Percentiles rank a stretch among this genome's conserved stretches.
Conservation (phyloP, 2,329 filamentous ascomycete species). For the Rosellinia necatrix region DNA sequence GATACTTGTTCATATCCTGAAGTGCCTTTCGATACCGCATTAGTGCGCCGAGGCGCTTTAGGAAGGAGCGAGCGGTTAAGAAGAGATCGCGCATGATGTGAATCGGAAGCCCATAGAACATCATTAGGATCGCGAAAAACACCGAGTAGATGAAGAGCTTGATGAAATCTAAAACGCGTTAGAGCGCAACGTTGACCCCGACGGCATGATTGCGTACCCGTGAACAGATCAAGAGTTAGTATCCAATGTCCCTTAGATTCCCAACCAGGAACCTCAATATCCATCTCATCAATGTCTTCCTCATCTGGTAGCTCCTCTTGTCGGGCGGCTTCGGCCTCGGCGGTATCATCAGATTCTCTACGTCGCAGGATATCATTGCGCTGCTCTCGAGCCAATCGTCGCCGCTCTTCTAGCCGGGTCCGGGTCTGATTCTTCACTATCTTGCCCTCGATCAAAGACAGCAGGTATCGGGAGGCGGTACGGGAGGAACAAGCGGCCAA, state of each 20-base stretch:
- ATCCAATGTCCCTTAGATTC: slow-evolving; percentile 94
- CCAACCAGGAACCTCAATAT: slow-evolving; percentile 95
- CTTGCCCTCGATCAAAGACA: slow-evolving; percentile 77
- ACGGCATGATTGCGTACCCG: slow-evolving; percentile 58
- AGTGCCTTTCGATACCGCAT: slow-evolving; percentile 90
- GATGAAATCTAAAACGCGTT: slow-evolving; percentile 69
- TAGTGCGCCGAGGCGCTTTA: slow-evolving; percentile 86
- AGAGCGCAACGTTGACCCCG: slow-evolving; percentile 7
- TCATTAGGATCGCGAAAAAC: slow-evolving; percentile 92
- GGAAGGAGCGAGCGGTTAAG: slow-evolving; percentile 88
- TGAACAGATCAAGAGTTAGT: slow-evolving; percentile 82
- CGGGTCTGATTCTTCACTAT: slow-evolving; percentile 76
- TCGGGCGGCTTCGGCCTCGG: slow-evolving; percentile 53
- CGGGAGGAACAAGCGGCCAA: slow-evolving; percentile 79
- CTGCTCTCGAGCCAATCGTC: slow-evolving; percentile 67
- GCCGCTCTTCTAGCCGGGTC: slow-evolving; percentile 69
- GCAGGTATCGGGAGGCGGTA: slow-evolving; percentile 75
- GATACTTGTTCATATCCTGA: slow-evolving; percentile 91
- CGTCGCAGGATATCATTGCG: slow-evolving; percentile 56
- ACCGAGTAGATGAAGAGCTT: slow-evolving; percentile 87
- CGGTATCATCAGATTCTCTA: slow-evolving; percentile 51
- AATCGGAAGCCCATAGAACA: slow-evolving; percentile 93
- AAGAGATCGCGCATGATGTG: slow-evolving; percentile 97
- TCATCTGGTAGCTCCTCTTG: slow-evolving; percentile 63
- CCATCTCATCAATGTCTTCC: slow-evolving; percentile 86